Evolutionary conservation across 192 early-diverging fungal species (phyloP).

Genomic region (Podila horticola): DNA sequence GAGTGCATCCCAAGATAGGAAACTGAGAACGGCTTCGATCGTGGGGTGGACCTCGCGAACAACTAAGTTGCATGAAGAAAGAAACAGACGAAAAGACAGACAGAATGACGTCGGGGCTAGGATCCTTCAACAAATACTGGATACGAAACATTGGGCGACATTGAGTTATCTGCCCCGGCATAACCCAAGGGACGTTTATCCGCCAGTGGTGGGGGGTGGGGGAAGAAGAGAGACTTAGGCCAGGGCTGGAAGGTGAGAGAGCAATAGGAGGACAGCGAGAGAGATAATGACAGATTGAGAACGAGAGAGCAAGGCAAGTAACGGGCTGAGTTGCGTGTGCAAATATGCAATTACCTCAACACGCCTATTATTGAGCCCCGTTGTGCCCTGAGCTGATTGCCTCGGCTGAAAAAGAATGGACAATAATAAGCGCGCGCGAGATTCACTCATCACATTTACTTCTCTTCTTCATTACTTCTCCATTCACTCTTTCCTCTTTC

Average conservation of each 20-base stretch:
- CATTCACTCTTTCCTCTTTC: not conserved
- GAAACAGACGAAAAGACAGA: too few relatives aligned
- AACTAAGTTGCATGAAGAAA: too few relatives aligned
- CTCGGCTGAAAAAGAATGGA: not conserved
- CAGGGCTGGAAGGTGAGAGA: not conserved
- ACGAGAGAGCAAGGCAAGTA: not conserved
- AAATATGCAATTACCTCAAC: slow-evolving; percentile 2
- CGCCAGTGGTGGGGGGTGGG: too few relatives aligned
- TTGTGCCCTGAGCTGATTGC: too few relatives aligned
- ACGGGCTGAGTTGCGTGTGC: not conserved
- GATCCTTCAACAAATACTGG: too few relatives aligned
- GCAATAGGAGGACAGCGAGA: not conserved
- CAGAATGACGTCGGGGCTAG: too few relatives aligned
- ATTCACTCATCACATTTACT: not conserved
- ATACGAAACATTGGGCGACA: too few relatives aligned
- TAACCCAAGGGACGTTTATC: too few relatives aligned
- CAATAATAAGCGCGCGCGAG: not conserved
- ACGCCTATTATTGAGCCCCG: not conserved
- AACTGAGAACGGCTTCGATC: too few relatives aligned
- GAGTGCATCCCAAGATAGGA: too few relatives aligned
- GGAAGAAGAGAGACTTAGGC: not conserved
- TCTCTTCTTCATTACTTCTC: not conserved
- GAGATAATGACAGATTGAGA: not conserved
- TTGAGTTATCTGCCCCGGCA: too few relatives aligned
- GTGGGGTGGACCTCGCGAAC: too few relatives aligned